Evolutionary conservation across 176 grass and related monocot genomes (phyloP).

Genomic region (Oryza longistaminata): DNA sequence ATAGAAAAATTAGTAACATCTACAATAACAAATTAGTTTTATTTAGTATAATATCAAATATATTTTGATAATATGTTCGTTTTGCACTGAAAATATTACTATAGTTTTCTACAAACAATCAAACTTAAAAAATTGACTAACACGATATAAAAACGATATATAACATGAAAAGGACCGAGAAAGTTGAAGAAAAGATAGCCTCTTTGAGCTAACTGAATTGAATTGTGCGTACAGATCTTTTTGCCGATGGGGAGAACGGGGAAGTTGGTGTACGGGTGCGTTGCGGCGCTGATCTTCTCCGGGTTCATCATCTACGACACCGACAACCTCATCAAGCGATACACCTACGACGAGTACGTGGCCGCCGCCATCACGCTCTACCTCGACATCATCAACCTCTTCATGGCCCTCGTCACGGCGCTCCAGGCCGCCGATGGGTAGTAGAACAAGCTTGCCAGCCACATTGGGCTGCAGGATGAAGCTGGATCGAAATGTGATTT

Average conservation of each 20-base stretch:
- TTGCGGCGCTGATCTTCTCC: slow-evolving; percentile 77
- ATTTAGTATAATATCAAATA: too few species aligned
- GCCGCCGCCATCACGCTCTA: slow-evolving; percentile 76
- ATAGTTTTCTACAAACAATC: too few species aligned
- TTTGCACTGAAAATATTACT: too few species aligned
- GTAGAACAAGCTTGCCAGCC: background rate
- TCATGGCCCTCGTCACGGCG: slow-evolving; percentile 52
- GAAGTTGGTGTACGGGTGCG: slow-evolving; percentile 66
- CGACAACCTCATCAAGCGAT: slow-evolving; percentile 87
- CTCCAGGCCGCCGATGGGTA: slow-evolving; percentile 48
- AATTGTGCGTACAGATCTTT: slow-evolving; percentile 42
- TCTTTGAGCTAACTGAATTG: too few species aligned
- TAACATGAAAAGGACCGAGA: too few species aligned
- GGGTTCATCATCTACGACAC: slow-evolving; percentile 95
- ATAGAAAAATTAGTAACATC: too few species aligned
- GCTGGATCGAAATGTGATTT: background rate
- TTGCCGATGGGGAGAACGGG: slow-evolving; percentile 71
- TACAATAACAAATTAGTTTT: too few species aligned
- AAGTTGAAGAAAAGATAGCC: too few species aligned
- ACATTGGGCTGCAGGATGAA: background rate
- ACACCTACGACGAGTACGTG: slow-evolving; percentile 82
- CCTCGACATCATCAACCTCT: slow-evolving; percentile 84
- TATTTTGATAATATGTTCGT: too few species aligned
- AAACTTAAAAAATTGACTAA: too few species aligned
- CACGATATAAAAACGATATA: too few species aligned